Percentiles rank a stretch among this genome's conserved stretches.
Conservation (phyloP, 805 yeast genomes). For the Starmerella bombi region DNA sequence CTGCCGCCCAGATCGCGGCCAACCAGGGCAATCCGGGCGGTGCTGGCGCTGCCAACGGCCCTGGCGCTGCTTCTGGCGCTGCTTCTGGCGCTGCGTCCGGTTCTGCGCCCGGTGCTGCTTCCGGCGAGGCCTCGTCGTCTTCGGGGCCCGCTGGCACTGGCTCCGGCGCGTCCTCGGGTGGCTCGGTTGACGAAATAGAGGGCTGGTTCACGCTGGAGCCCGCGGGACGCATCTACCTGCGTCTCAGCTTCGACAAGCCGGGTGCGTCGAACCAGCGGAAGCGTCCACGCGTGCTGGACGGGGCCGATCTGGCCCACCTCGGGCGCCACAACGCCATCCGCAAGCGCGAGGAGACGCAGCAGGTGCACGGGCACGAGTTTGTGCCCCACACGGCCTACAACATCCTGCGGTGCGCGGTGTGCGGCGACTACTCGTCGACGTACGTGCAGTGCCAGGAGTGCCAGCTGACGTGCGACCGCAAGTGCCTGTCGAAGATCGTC, state of each 20-base stretch:
- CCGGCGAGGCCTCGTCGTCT: background rate
- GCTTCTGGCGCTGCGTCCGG: background rate
- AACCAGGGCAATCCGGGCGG: background rate
- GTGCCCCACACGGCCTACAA: conserved; percentile 81
- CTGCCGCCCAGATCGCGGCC: conserved; percentile 41
- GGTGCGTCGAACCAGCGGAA: conserved; percentile 27
- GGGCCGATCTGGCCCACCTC: conserved; percentile 33
- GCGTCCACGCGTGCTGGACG: conserved; percentile 24
- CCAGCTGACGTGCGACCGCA: conserved; percentile 61
- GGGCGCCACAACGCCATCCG: conserved; percentile 98
- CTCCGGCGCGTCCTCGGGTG: conserved; percentile 15
- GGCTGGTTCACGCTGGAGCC: conserved; percentile 92
- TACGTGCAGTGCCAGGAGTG: conserved; percentile 77
- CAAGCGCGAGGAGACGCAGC: conserved; percentile 69
- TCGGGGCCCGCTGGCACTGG: background rate
- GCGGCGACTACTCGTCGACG: conserved; percentile 82
- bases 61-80: background rate
- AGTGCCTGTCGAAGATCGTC: conserved; percentile 65
- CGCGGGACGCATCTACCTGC: conserved; percentile 73
- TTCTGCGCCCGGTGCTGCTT: background rate
- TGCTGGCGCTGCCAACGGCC: background rate
- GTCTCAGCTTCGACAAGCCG: conserved; percentile 67
- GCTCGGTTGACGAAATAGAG: conserved; percentile 31
- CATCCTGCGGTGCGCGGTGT: conserved; percentile 93
- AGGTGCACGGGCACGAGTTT: conserved; percentile 94